A percentile compares a stretch with the other conserved stretches of the same genome.
phyloP scores from a whole-genome alignment of 768 basidiomycete species.

The Russula sp. region DNA sequence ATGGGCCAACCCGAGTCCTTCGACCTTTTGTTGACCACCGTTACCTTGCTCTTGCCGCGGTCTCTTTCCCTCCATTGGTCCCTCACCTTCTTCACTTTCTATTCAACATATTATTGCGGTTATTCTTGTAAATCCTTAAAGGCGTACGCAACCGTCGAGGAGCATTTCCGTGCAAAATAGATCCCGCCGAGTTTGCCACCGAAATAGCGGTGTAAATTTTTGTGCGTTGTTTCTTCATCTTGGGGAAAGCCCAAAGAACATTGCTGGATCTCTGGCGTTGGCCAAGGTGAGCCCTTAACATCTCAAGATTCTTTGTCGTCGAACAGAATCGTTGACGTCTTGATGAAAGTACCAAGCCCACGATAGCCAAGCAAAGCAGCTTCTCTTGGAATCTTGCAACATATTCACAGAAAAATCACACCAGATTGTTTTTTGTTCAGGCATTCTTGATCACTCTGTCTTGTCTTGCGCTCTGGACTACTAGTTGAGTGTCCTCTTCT shows the following conservation, averaged over 20 bases:
- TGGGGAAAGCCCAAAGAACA: slow-evolving; percentile 8
- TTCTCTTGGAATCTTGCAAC: slow-evolving; percentile 17
- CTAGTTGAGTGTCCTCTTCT: slow-evolving; percentile 17
- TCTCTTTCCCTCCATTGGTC: slow-evolving; percentile 7
- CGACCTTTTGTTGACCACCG: slow-evolving; percentile 1
- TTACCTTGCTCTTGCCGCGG: slow-evolving; percentile 5
- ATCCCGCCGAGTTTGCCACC: neutral
- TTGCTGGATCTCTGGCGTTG: slow-evolving; percentile 4
- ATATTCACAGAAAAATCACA: slow-evolving; percentile 23
- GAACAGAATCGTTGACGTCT: slow-evolving; percentile 9
- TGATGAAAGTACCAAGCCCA: slow-evolving; percentile 19
- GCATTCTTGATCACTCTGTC: slow-evolving; percentile 27
- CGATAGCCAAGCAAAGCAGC: slow-evolving; percentile 25
- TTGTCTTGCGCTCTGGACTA: slow-evolving; percentile 21
- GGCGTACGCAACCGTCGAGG: slow-evolving; percentile 9
- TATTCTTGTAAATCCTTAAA: neutral
- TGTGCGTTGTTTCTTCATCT: slow-evolving; percentile 11
- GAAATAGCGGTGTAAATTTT: slow-evolving; percentile 21
- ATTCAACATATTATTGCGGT: neutral
- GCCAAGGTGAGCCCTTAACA: slow-evolving; percentile 8
- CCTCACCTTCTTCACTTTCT: slow-evolving; percentile 2
- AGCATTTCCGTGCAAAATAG: neutral
- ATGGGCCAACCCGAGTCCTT: neutral
- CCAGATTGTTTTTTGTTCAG: slow-evolving; percentile 3
- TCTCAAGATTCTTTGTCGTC: slow-evolving; percentile 19